phyloP scores from a whole-genome alignment of 2,329 filamentous ascomycete genomes.

The Cercospora nicotianae region DNA sequence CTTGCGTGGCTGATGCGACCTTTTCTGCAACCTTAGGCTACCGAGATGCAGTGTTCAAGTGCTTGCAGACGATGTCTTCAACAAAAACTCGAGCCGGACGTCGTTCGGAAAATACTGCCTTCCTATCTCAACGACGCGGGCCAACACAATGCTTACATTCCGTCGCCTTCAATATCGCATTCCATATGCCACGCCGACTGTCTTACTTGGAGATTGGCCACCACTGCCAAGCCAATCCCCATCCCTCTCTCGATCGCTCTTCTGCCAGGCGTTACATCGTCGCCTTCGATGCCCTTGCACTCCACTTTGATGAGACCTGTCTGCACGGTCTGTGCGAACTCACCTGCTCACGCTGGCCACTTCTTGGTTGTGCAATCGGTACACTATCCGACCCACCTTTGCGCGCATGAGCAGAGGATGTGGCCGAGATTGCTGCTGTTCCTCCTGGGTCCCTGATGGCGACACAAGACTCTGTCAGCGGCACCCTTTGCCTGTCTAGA shows the following conservation, averaged over 20 bases:
- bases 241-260: conserved; percentile 32
- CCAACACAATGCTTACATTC: conserved; percentile 34
- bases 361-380: conserved; percentile 31
- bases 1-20: conserved; percentile 30
- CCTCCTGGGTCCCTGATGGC: conserved; percentile 31
- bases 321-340: conserved; percentile 25
- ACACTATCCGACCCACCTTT: conserved; percentile 33
- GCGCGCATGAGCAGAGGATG: conserved; percentile 30
- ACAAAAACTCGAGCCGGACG: conserved; percentile 18
- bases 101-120: conserved; percentile 14
- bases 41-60: conserved; percentile 23
- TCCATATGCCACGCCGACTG: conserved; percentile 28
- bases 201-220: conserved; percentile 33
- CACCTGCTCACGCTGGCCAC: conserved; percentile 19
- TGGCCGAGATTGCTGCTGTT: conserved; percentile 36
- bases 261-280: conserved; percentile 28
- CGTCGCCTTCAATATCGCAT: conserved; percentile 28
- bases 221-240: conserved; percentile 27
- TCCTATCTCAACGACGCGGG: conserved; percentile 18
- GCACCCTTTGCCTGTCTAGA: conserved; percentile 29
- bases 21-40: conserved; percentile 26
- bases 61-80: conserved; percentile 17
- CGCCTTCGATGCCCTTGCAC: conserved; percentile 35
- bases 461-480: conserved; percentile 39
- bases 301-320: conserved; percentile 30